Conservation (phyloP, 75 land plant species). For the Isoetes taiwanensis region DNA sequence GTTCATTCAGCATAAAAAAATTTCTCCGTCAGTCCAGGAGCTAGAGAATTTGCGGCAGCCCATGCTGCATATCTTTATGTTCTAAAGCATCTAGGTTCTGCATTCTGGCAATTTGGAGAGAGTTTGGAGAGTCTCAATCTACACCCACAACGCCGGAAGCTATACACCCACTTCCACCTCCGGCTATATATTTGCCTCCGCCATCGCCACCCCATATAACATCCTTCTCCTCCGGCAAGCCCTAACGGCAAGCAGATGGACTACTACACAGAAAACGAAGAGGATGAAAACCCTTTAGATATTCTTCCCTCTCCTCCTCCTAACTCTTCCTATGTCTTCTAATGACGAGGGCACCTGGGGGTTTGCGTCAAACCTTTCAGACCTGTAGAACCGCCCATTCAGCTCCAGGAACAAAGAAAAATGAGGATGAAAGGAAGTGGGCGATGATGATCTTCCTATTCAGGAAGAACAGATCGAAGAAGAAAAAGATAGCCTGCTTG, state of each 20-base stretch:
- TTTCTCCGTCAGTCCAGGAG: too few relatives aligned
- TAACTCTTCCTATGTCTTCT: background rate
- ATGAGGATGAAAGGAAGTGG: background rate
- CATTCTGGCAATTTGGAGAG: constrained; percentile 6
- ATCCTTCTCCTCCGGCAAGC: background rate
- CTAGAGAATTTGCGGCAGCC: constrained; percentile 2
- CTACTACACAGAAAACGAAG: background rate
- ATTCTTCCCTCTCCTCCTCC: background rate
- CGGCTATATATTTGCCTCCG: background rate
- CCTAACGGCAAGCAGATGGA: background rate
- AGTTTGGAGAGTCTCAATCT: background rate
- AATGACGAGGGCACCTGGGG: too few relatives aligned
- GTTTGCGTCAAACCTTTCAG: background rate
- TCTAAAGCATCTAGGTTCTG: background rate
- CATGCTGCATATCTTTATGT: background rate
- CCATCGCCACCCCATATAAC: background rate
- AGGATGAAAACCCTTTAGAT: background rate
- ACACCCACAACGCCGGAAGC: background rate
- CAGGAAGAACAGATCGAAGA: too few relatives aligned
- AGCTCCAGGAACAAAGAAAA: background rate
- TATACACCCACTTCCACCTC: background rate
- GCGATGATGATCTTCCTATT: too few relatives aligned
- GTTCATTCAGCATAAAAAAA: too few relatives aligned
- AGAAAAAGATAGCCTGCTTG: too few relatives aligned
- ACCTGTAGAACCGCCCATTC: background rate